Evolutionary conservation across 2,329 filamentous ascomycete genomes (phyloP).

Genomic region (Ophiostoma sp.): DNA sequence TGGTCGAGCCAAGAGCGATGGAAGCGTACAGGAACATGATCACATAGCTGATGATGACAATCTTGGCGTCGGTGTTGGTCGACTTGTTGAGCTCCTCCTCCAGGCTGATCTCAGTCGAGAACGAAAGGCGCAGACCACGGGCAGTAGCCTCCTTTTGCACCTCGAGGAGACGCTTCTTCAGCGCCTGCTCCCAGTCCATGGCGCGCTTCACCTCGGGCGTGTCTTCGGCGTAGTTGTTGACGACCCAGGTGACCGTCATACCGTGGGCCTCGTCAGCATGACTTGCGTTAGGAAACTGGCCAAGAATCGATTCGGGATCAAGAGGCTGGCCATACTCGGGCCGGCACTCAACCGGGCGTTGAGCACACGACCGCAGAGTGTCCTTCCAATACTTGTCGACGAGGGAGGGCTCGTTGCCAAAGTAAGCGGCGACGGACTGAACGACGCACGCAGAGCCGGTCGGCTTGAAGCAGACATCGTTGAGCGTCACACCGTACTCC

Average conservation of each 20-base stretch:
- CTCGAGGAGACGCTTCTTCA: conserved; percentile 72
- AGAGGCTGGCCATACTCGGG: conserved; percentile 88
- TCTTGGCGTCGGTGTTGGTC: conserved; percentile 96
- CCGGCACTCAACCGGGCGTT: conserved; percentile 79
- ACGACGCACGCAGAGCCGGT: conserved; percentile 86
- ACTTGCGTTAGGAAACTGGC: conserved; percentile 68
- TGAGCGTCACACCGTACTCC: conserved; percentile 66
- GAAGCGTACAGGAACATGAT: conserved; percentile 99
- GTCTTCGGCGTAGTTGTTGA: conserved; percentile 80
- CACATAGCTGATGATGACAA: conserved; percentile 92
- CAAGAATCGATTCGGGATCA: conserved; percentile 80
- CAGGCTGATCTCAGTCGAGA: conserved; percentile 91
- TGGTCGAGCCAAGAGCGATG: conserved; percentile 84
- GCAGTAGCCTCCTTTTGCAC: conserved; percentile 76
- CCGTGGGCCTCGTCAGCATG: conserved; percentile 73
- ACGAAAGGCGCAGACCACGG: conserved; percentile 82
- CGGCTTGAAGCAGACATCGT: conserved; percentile 93
- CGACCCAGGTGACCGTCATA: conserved; percentile 90
- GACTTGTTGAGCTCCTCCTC: conserved; percentile 97
- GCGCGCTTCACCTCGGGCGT: conserved; percentile 69
- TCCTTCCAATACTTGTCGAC: conserved; percentile 71
- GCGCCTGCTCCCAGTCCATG: conserved; percentile 83
- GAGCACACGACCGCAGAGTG: conserved; percentile 70
- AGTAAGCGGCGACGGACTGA: conserved; percentile 90
- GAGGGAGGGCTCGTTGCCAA: conserved; percentile 64